Base-by-base conservation (phyloP, 208 protist species). In the Leptomonas pyrrhocoris region DNA sequence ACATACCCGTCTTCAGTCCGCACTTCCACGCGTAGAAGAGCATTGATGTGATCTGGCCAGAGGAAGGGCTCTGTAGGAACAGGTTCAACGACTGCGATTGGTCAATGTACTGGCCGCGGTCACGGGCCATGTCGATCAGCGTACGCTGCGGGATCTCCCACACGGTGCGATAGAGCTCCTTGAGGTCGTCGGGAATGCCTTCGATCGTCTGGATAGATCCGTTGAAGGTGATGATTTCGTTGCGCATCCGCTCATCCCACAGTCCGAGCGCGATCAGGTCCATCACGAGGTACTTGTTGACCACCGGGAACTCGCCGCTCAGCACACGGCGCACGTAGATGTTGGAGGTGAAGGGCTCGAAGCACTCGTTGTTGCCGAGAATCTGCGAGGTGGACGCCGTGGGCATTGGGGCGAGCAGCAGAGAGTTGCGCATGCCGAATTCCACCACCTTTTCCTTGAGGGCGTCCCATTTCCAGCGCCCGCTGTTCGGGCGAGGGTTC, bases 1-100 rank as follows among this genome's bases (percentile, higher is more conserved):
- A 99, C 95, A 99, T 98, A 51, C 99, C 99, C 18, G 99, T 99
- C 93, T 99, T 99, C n/a, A 99, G 90, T 27, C 98, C 98, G 49
- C 83, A 90, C 78, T 98, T 88, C 98, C 98, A 99, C 18, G 89
- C 90, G 82, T 99, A 99, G 82, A 99, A 99, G 88, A 99, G 99
- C 98, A 99, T 99, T 11, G 97, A 99, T 8, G 98, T 99, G 36
- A 99, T 90, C 84, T 99, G 98, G 2, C 81, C 80, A 16, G 90
- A 94, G 28, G 84, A 98, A 51, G 98, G 98, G 55, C 82, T 96
- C 54, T 92, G 96, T 45, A 99, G 91, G 86, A 99, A 99, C 27
- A 99, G 84, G 81, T 99, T 99, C 73, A 99, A 84, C n/a, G 87
- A 97, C 85, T 99, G 98, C 45, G 85, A 97, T 86, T 99, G 99